Evolutionary conservation across 2,329 filamentous ascomycete genomes (phyloP).

Genomic region (Aphanoascus verrucosus): DNA sequence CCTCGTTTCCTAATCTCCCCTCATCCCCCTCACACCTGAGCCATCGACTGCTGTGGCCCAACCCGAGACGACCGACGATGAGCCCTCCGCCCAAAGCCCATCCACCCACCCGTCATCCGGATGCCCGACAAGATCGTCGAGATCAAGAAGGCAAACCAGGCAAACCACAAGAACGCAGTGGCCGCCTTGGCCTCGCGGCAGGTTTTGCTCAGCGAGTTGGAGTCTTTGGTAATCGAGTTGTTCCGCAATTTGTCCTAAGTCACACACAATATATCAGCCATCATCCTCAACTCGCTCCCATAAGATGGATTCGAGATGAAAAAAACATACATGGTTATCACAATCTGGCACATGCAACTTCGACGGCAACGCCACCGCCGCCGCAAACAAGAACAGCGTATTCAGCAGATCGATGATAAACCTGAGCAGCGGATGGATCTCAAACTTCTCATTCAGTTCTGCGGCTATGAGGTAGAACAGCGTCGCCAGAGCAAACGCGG

Average conservation of each 20-base stretch:
- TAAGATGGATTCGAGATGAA: background rate
- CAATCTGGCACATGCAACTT: slow-evolving; percentile 38
- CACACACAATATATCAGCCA: slow-evolving; percentile 16
- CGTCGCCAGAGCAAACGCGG: slow-evolving; percentile 39
- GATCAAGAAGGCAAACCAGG: slow-evolving; percentile 35
- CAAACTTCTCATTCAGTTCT: slow-evolving; percentile 32
- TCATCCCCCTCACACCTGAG: slow-evolving; percentile 14
- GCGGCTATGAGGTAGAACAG: slow-evolving; percentile 40
- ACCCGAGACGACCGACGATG: slow-evolving; percentile 11
- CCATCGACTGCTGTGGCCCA: slow-evolving; percentile 14
- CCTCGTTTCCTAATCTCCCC: too few species aligned
- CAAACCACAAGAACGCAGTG: slow-evolving; percentile 44
- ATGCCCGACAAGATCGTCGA: slow-evolving; percentile 35
- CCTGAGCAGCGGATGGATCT: slow-evolving; percentile 35
- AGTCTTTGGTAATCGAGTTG: slow-evolving; percentile 40
- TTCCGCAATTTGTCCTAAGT: slow-evolving; percentile 21
- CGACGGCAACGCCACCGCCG: slow-evolving; percentile 40
- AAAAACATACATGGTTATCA: slow-evolving; percentile 33
- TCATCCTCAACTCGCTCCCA: background rate
- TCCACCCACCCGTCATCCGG: slow-evolving; percentile 8
- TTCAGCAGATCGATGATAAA: slow-evolving; percentile 39
- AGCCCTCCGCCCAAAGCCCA: slow-evolving; percentile 10
- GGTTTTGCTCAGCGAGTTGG: slow-evolving; percentile 28
- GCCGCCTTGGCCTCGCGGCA: slow-evolving; percentile 44
- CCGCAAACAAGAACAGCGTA: slow-evolving; percentile 39